Conservation (phyloP, 2,329 filamentous ascomycete genomes). For the Colletotrichum sp. region DNA sequence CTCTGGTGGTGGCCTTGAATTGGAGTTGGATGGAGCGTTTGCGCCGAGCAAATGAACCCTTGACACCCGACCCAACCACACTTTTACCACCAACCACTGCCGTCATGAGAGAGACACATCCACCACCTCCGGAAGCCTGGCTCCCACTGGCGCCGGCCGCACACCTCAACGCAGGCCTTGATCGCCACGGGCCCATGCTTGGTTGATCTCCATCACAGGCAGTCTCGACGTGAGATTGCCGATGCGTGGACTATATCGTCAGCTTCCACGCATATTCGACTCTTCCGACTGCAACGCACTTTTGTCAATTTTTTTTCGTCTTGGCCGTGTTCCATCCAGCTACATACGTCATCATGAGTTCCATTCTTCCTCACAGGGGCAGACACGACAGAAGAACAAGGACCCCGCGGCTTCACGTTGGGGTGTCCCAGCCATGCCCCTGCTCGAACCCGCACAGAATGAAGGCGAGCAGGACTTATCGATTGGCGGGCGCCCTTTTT, state of each 20-base stretch:
- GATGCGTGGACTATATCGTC: neutral
- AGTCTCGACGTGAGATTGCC: neutral
- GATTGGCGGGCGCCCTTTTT: slow-evolving; percentile 12
- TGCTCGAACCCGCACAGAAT: neutral
- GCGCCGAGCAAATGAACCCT: neutral
- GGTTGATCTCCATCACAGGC: neutral
- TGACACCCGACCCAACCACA: neutral
- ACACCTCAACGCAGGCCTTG: neutral
- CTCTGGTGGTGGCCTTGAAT: neutral
- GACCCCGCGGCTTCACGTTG: slow-evolving; percentile 7
- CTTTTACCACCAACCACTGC: slow-evolving; percentile 4
- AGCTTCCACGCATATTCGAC: neutral
- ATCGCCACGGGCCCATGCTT: neutral
- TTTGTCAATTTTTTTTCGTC: neutral
- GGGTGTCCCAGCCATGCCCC: neutral
- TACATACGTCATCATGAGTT: slow-evolving; percentile 8
- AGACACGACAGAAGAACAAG: neutral
- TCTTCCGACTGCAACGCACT: neutral
- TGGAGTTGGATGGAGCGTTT: neutral
- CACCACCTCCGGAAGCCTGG: neutral
- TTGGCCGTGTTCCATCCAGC: neutral
- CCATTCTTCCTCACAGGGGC: neutral
- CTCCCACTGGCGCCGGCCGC: neutral
- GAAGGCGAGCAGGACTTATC: neutral
- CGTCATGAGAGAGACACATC: neutral